Evolutionary conservation across 345 rosid genomes (phyloP).

Genomic region (Rhodamnia argentea): DNA sequence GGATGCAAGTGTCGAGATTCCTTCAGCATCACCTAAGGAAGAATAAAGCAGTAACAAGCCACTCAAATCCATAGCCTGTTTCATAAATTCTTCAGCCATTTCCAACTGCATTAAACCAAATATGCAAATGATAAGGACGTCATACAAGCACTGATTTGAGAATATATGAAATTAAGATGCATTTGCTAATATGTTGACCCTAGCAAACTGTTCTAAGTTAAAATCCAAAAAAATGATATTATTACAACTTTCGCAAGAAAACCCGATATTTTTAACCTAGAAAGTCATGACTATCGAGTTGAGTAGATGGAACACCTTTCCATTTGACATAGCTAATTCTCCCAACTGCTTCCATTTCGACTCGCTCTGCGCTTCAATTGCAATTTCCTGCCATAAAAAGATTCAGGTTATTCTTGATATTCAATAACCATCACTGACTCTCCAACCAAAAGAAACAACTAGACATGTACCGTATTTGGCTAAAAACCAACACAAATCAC

Average conservation of each 20-base stretch:
- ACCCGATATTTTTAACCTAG: background rate
- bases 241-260: background rate
- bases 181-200: background rate
- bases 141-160: background rate
- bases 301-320: constrained; percentile 45
- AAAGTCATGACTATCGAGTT: background rate
- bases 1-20: constrained; percentile 66
- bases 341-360: constrained; percentile 99
- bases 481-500: constrained; percentile 14
- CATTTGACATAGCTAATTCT: constrained; percentile 91
- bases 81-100: constrained; percentile 99
- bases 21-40: constrained; percentile 94
- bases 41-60: constrained; percentile 93
- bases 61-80: constrained; percentile 85
- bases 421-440: background rate
- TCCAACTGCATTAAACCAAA: constrained; percentile 51
- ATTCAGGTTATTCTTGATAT: background rate
- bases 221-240: background rate
- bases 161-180: background rate
- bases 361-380: constrained; percentile 71
- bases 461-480: background rate
- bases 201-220: background rate
- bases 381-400: constrained; percentile 55
- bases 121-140: constrained; percentile 1
- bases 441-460: background rate